Conservation (phyloP, 805 yeast species). For the Yamadazyma insecticola region DNA sequence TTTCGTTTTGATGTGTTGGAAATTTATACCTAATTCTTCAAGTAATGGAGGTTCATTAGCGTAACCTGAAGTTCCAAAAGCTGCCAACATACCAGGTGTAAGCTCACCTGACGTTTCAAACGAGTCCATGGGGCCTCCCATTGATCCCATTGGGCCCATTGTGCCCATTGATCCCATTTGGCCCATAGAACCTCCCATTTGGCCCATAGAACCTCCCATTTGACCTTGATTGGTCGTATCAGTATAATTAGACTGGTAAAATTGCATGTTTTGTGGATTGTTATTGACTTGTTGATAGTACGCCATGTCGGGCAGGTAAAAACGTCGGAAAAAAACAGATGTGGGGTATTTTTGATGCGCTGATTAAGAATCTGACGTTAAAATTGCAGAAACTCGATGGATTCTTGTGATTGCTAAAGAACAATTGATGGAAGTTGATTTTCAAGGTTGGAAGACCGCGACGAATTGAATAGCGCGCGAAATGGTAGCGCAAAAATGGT, state of each 20-base stretch:
- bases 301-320: no score
- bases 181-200: constrained; percentile 34
- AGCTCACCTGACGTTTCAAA: constrained; percentile 37
- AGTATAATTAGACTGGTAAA: constrained; percentile 37
- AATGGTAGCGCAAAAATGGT: no score
- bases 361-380: no score
- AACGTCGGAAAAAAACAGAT: no score
- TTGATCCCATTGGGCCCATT: not conserved
- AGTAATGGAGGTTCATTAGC: constrained; percentile 91
- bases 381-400: no score
- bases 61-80: constrained; percentile 89
- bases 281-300: constrained; percentile 32
- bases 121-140: constrained; percentile 36
- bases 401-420: no score
- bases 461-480: no score
- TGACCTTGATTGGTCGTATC: constrained; percentile 13
- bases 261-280: constrained; percentile 34
- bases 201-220: not conserved
- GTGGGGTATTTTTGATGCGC: no score
- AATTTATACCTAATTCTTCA: constrained; percentile 92
- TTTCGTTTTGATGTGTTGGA: constrained; percentile 77
- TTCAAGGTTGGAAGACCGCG: no score
- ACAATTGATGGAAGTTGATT: no score
- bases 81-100: constrained; percentile 78
- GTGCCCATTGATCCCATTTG: constrained; percentile 6